These are phyloP conservation scores for Jamesozyma spencerorum DNA, from an alignment of 805 yeast genomes.

Conservation along the genomic window DNA sequence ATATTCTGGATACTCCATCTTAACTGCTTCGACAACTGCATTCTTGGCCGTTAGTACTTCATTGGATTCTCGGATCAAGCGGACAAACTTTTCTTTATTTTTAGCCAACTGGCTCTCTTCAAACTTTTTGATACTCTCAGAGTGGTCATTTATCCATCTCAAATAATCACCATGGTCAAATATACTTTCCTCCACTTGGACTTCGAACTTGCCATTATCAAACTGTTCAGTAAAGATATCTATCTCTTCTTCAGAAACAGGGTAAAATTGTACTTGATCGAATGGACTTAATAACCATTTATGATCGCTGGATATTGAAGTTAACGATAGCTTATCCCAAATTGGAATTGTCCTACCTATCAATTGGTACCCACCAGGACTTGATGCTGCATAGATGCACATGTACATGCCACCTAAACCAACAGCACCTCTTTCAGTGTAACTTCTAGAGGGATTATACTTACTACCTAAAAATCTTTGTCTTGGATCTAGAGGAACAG, in stretches of 20 bases:
- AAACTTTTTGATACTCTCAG: constrained; percentile 62
- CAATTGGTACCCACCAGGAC: constrained; percentile 97
- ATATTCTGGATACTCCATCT: constrained; percentile 59
- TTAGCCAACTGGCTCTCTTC: constrained; percentile 65
- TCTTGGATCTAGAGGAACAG: constrained; percentile 95
- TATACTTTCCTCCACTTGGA: constrained; percentile 64
- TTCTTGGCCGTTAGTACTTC: constrained; percentile 55
- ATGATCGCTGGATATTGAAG: constrained; percentile 46
- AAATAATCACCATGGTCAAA: constrained; percentile 77
- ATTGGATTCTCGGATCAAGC: constrained; percentile 71
- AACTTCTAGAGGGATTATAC: constrained; percentile 93
- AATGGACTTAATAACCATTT: constrained; percentile 93
- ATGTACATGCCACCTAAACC: constrained; percentile 98
- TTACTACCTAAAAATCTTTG: constrained; percentile 87
- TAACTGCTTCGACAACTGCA: constrained; percentile 35
- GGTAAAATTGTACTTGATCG: constrained; percentile 91
- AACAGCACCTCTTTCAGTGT: constrained; percentile 92
- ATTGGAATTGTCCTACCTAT: constrained; percentile 95
- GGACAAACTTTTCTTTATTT: constrained; percentile 75
- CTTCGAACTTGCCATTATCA: constrained; percentile 69
- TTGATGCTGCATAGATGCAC: constrained; percentile 97
- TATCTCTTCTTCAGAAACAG: constrained; percentile 77
- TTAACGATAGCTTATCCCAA: constrained; percentile 89
- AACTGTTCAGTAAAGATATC: constrained; percentile 63
- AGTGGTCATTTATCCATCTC: constrained; percentile 67